A percentile compares a stretch with the other conserved stretches of the same genome.
Evolutionary conservation across 2,329 filamentous ascomycete genomes (phyloP).

Genomic region (Lomentospora prolificans): DNA sequence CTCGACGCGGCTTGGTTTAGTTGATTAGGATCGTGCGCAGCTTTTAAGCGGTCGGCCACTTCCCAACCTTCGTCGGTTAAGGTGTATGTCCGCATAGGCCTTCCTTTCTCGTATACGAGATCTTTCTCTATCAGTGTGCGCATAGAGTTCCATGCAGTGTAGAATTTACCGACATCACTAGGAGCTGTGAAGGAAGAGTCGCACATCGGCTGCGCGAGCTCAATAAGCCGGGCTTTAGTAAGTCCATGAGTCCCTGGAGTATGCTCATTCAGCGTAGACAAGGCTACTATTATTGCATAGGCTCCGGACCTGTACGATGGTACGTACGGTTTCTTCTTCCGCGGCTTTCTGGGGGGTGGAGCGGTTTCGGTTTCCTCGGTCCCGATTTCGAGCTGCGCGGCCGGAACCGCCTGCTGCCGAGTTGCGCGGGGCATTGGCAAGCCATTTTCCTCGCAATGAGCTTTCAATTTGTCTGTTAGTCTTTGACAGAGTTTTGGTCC

Average conservation of each 20-base stretch:
- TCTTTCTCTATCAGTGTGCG: constrained; percentile 66
- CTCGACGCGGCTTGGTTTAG: background rate
- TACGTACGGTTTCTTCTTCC: constrained; percentile 58
- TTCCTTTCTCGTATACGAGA: constrained; percentile 60
- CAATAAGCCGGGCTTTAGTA: constrained; percentile 59
- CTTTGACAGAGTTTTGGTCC: constrained; percentile 62
- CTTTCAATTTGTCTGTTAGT: constrained; percentile 50
- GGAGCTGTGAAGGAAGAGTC: constrained; percentile 65
- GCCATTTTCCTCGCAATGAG: constrained; percentile 56
- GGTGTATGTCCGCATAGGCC: constrained; percentile 57
- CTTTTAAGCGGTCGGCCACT: constrained; percentile 53
- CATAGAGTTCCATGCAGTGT: constrained; percentile 78
- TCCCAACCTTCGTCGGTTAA: constrained; percentile 74
- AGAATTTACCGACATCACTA: constrained; percentile 56
- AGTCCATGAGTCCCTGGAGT: constrained; percentile 38
- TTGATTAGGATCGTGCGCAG: constrained; percentile 10
- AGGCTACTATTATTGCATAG: constrained; percentile 61
- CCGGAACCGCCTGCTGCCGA: constrained; percentile 28
- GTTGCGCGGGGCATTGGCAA: constrained; percentile 56
- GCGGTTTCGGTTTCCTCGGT: constrained; percentile 6
- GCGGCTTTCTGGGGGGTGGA: constrained; percentile 43
- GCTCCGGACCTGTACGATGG: constrained; percentile 63
- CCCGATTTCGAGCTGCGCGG: constrained; percentile 16
- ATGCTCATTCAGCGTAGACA: constrained; percentile 50
- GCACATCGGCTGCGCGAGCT: constrained; percentile 59